Evolutionary conservation across 2,329 filamentous ascomycete species (phyloP).

Genomic region (Cladophialophora carrionii): DNA sequence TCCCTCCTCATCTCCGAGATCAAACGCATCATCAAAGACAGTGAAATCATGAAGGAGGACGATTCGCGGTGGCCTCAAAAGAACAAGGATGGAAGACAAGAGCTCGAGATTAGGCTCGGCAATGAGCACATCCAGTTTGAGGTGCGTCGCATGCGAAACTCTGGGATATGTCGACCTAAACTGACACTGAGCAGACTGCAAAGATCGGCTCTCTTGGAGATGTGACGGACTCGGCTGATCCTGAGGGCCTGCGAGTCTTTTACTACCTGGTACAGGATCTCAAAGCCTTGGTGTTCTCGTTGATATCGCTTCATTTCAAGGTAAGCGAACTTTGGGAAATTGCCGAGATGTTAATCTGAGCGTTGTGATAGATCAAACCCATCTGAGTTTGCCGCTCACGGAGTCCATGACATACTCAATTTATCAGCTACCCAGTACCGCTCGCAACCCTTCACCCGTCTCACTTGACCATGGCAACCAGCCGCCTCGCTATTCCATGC

Average conservation of each 20-base stretch:
- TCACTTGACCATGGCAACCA: neutral
- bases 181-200: conserved; percentile 68
- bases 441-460: neutral
- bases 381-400: conserved; percentile 45
- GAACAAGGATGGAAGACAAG: conserved; percentile 97
- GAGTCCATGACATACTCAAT: neutral
- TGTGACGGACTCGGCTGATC: conserved; percentile 93
- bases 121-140: conserved; percentile 98
- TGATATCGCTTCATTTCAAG: conserved; percentile 98
- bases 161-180: neutral
- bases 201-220: conserved; percentile 98
- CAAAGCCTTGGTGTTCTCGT: conserved; percentile 92
- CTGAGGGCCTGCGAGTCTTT: conserved; percentile 93
- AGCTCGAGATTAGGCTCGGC: conserved; percentile 90
- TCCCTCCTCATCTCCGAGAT: conserved; percentile 88
- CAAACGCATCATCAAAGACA: conserved; percentile 94
- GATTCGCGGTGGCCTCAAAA: conserved; percentile 98
- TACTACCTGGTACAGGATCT: conserved; percentile 98
- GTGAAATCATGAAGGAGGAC: conserved; percentile 98
- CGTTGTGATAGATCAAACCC: conserved; percentile 54
- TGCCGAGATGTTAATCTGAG: conserved; percentile 18
- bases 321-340: conserved; percentile 44
- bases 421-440: neutral
- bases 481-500: neutral
- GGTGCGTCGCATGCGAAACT: conserved; percentile 56